Evolutionary conservation across 1,284 basidiomycete species (phyloP), one percentile per base, ranked within the genome.

Genomic region (Afroboletus lepidellus): DNA sequence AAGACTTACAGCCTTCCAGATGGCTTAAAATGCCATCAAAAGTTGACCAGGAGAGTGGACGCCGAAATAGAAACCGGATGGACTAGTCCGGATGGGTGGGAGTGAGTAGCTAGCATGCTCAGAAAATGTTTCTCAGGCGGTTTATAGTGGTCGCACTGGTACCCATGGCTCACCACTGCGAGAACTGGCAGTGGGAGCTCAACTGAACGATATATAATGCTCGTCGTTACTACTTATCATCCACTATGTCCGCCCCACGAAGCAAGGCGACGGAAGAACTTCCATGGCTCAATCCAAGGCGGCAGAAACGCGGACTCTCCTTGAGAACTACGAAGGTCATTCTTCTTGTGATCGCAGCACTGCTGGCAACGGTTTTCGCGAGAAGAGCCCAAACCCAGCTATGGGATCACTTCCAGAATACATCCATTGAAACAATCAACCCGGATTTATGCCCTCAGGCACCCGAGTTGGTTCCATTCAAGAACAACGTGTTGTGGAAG

Each of bases 361-460:
- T 66, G 34, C 48, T 37, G 7, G 41, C 60, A 29, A 54, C 60
- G 4, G 25, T 50, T 25, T 49, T 67, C 20, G 36, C 46, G 38
- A 52, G 41, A 43, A 15, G 25, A 4, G 23, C 51, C 33, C 46
- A 41, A 23, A 32, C 34, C 18, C 52, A 37, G n/a, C 18, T 54
- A 23, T 62, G 46, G 59, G 37, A 50, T 16, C 25, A 32, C 32
- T 29, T 41, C 9, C 36, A 41, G 21, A n/a, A 13, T 23, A 8
- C 24, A 24, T 32, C 38, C 21, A 29, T 42, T 24, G 20, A 42
- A 12, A 27, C 48, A 21, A 38, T 41, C 23, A 33, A 37, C 39
- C 23, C 21, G 5, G 44, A 48, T 36, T 23, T 64, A 32, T 73
- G 72, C 32, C 54, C 64, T 20, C 72, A 72, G 43, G 59, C 34